A percentile compares a stretch with the other conserved stretches of the same genome.
These are phyloP conservation scores for Colletotrichum sp. DNA, from an alignment of 2,329 filamentous ascomycete genomes.

Conservation along the genomic window DNA sequence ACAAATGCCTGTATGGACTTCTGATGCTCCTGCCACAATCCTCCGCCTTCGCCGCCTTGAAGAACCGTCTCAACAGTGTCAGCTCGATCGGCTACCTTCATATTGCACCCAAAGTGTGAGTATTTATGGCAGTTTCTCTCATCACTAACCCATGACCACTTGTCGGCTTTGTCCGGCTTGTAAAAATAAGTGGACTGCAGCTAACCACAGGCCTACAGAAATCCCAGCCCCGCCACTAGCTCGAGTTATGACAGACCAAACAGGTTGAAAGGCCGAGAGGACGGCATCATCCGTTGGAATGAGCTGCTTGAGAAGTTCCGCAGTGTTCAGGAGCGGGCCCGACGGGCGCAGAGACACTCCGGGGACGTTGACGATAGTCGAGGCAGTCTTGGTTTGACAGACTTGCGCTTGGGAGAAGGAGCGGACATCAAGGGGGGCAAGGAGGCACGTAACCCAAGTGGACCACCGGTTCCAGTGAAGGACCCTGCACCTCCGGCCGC, in stretches of 20 bases:
- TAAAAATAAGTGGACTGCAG: slow-evolving; percentile 29
- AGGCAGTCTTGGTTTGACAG: slow-evolving; percentile 47
- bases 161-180: slow-evolving; percentile 30
- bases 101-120: slow-evolving; percentile 78
- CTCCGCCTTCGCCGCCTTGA: slow-evolving; percentile 93
- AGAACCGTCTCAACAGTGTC: slow-evolving; percentile 95
- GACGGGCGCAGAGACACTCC: slow-evolving; percentile 69
- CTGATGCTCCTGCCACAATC: slow-evolving; percentile 99
- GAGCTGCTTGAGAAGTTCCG: slow-evolving; percentile 96
- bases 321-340: slow-evolving; percentile 84
- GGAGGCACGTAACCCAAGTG: slow-evolving; percentile 38
- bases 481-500: slow-evolving; percentile 46
- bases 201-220: slow-evolving; percentile 2
- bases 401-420: slow-evolving; percentile 47
- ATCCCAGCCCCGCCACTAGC: slow-evolving; percentile 49
- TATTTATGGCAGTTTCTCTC: slow-evolving; percentile 31
- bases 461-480: slow-evolving; percentile 51
- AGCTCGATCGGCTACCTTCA: slow-evolving; percentile 96
- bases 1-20: slow-evolving; percentile 96
- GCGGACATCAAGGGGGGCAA: slow-evolving; percentile 44
- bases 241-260: slow-evolving; percentile 75
- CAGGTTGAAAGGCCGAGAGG: slow-evolving; percentile 81
- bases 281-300: slow-evolving; percentile 85
- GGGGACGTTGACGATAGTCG: slow-evolving; percentile 55
- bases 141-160: slow-evolving; percentile 30